phyloP scores from a whole-genome alignment of 1,284 basidiomycete species.

The Cutaneotrichosporon mucoides region DNA sequence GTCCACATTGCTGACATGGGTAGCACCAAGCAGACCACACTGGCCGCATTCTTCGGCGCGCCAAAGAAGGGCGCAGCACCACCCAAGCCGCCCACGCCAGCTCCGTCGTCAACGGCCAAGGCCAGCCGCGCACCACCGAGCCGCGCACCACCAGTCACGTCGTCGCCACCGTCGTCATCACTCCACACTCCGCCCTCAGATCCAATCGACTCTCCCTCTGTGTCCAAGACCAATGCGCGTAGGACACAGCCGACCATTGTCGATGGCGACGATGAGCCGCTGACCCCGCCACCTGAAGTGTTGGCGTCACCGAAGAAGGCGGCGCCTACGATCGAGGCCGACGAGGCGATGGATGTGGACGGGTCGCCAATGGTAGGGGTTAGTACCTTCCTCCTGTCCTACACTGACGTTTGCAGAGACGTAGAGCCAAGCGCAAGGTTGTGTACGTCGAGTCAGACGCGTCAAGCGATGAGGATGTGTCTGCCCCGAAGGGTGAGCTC shows the following conservation, averaged over 20 bases:
- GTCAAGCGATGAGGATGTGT: conserved; percentile 4
- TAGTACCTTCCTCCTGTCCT: conserved; percentile 10
- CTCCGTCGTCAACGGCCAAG: not conserved
- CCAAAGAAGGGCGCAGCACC: conserved; percentile 29
- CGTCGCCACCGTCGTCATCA: conserved; percentile 19
- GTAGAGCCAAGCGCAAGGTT: conserved; percentile 45
- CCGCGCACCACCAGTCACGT: conserved; percentile 4
- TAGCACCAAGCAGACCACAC: conserved; percentile 45
- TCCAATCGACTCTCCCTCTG: conserved; percentile 25
- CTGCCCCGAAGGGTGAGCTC: not conserved
- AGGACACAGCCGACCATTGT: conserved; percentile 2
- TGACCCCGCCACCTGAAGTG: not conserved
- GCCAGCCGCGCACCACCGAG: not conserved
- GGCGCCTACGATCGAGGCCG: conserved; percentile 2
- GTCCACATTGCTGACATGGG: conserved; percentile 6
- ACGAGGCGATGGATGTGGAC: conserved; percentile 25
- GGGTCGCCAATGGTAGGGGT: conserved; percentile 29
- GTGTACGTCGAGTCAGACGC: conserved; percentile 45
- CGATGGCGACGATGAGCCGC: conserved; percentile 14
- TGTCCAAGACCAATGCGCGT: conserved; percentile 6
- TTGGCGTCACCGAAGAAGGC: not conserved
- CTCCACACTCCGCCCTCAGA: conserved; percentile 33
- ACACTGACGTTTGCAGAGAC: conserved; percentile 15
- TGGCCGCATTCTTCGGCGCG: conserved; percentile 49
- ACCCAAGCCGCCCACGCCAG: conserved; percentile 4